Base-by-base conservation (phyloP, 306 rosid genomes). In the Heteromeles arbutifolia region DNA sequence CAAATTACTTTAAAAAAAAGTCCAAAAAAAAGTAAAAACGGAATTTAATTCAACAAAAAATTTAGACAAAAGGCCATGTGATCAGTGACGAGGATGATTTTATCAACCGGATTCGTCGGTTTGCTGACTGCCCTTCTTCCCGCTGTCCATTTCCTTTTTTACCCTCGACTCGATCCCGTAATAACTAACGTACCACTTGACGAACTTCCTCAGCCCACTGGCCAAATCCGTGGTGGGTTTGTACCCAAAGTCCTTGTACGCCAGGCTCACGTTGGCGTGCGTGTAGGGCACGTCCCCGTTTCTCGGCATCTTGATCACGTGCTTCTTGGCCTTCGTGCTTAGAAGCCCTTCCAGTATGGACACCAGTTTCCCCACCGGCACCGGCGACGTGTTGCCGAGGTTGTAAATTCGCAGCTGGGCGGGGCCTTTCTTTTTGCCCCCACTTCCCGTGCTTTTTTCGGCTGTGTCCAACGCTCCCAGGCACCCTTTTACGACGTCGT, bases 231-330 rank as follows among this genome's bases (percentile, higher is more conserved):
- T 93, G 22, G 80, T 81, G 18, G 98, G 98, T 28, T 79, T 86
- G 78, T 90, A 93, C 54, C 90, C 87, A 48, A 93, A 90, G 32
- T 93, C 98, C 21, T 29, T 72, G n/a, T 11, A 69, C 7, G 98
- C 98, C 61, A 86, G n/a, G 39, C 84, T 93, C 43, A 93, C 98
- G 43, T 93, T 93, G 0, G 98, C 98, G 64, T 89, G 98, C 11
- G 98, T 93, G 80, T 63, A 93, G 11, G 98, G 97, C 11, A 90
- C 98, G 87, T 93, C 98, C 17, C 98, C 98, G 79, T 93, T 93
- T 57, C 90, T 75, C 0, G 98, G 97, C 98, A 93, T 93, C 77
- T 82, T 89, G 25, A 93, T 84, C 26, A 93, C 81, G 67, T 85
- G 96, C 78, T 84, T 93, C 83, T 87, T 91, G 0, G 98, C 98